phyloP scores from a whole-genome alignment of 2,329 filamentous ascomycete species.

The Curvularia verruculosa region DNA sequence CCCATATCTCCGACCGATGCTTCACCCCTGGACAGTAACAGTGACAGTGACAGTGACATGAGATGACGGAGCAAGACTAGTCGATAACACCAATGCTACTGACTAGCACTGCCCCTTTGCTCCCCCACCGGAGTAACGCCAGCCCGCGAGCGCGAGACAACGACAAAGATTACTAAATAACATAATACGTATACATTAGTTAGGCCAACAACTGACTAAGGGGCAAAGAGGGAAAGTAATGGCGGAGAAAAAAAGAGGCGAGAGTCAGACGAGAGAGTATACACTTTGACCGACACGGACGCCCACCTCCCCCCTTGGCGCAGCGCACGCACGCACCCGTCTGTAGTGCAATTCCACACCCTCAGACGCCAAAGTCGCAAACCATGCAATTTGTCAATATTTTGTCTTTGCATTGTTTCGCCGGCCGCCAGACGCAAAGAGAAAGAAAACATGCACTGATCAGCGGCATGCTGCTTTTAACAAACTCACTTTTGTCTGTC shows the following conservation, averaged over 20 bases:
- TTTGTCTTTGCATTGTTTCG: background rate
- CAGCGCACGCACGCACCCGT: background rate
- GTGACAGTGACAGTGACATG: background rate
- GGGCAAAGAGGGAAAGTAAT: background rate
- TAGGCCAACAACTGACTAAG: background rate
- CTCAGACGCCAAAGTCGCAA: no score
- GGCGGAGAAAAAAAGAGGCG: background rate
- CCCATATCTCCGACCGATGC: background rate
- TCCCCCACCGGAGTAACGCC: background rate
- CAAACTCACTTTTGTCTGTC: background rate
- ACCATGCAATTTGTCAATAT: background rate
- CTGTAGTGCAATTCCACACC: no score
- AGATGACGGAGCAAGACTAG: background rate
- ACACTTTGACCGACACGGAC: background rate
- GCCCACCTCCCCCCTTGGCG: background rate
- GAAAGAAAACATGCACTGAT: no score
- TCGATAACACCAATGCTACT: background rate
- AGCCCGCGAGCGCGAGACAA: no score
- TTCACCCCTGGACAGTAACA: background rate
- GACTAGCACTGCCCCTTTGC: background rate
- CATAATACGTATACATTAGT: background rate
- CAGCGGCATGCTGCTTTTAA: conserved; percentile 1
- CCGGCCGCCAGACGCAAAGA: background rate
- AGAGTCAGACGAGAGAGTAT: background rate
- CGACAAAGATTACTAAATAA: background rate